Evolutionary conservation across 306 rosid species (phyloP).

Genomic region (Cucumis hystrix): DNA sequence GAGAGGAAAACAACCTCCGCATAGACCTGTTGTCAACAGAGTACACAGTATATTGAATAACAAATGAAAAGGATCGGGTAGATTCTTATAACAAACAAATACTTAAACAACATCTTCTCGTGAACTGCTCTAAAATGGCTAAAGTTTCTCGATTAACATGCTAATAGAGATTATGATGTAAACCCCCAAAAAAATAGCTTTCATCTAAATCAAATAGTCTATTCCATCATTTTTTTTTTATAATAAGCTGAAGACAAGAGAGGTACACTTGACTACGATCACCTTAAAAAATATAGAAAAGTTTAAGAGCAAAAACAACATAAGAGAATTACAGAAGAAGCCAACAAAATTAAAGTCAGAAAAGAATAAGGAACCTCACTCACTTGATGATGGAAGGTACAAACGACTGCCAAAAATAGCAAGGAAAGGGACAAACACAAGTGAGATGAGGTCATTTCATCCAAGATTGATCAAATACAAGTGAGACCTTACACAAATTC

Average conservation of each 20-base stretch:
- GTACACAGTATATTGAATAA: background rate
- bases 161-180: no score
- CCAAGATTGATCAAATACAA: no score
- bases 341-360: no score
- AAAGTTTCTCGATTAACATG: no score
- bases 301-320: background rate
- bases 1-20: no score
- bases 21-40: slow-evolving; percentile 27
- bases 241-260: no score
- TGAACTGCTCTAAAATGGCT: background rate
- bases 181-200: background rate
- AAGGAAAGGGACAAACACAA: background rate
- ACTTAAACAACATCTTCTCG: background rate
- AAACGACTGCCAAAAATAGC: background rate
- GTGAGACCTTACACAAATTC: no score
- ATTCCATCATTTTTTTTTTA: no score
- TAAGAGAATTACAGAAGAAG: background rate
- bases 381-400: background rate
- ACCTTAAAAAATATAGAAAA: background rate
- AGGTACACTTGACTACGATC: background rate
- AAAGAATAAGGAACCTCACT: background rate
- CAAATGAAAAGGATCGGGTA: background rate
- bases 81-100: no score
- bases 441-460: background rate
- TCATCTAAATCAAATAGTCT: background rate